Evolutionary conservation across 257 asterid species (phyloP).

Genomic region (Solanum sitiens): DNA sequence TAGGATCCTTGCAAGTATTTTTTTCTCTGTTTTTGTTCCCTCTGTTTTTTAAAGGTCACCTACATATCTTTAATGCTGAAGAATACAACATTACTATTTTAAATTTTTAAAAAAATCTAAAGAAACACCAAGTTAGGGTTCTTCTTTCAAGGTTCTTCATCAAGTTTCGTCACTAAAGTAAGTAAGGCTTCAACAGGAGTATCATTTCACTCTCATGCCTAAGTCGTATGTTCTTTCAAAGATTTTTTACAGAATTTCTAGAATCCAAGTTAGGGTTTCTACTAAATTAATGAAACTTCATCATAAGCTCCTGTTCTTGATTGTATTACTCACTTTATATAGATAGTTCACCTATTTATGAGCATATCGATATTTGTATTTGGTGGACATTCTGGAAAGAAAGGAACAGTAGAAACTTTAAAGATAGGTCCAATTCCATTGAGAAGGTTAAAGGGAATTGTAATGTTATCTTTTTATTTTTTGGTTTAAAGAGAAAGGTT

Average conservation of each 20-base stretch:
- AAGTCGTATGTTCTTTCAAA: neutral
- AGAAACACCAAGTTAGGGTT: neutral
- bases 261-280: neutral
- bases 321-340: neutral
- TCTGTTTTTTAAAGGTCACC: neutral
- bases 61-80: neutral
- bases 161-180: neutral
- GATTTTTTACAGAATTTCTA: neutral
- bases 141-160: neutral
- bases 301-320: neutral
- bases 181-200: neutral
- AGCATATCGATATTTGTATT: too few species aligned
- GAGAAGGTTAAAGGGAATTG: too few species aligned
- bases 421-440: too few species aligned
- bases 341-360: too few species aligned
- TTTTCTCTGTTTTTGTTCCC: neutral
- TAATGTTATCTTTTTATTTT: too few species aligned
- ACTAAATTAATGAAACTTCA: neutral
- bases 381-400: too few species aligned
- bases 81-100: neutral
- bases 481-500: too few species aligned
- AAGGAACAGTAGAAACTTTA: too few species aligned
- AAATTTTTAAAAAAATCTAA: neutral
- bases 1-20: neutral
- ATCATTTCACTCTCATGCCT: neutral